phyloP scores from a whole-genome alignment of 2,329 filamentous ascomycete genomes.

The Davidsoniella eucalypti region DNA sequence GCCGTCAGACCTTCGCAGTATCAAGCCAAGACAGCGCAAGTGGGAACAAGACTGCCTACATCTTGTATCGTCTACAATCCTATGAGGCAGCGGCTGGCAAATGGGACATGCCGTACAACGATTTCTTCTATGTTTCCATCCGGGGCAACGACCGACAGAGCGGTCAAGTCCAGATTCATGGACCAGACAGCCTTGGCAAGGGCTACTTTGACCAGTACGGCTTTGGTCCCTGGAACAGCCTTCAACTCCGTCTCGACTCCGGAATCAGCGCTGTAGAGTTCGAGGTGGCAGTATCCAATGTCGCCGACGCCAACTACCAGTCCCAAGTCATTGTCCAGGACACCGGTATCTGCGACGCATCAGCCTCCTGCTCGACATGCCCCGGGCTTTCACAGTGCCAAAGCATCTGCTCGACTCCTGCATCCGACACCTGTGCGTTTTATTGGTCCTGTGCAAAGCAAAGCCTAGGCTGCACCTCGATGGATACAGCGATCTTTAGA shows the following conservation, averaged over 20 bases:
- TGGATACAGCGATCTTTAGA: not conserved
- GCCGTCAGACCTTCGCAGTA: not conserved
- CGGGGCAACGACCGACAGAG: not conserved
- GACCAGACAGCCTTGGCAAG: conserved; percentile 1
- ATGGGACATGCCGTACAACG: conserved; percentile 1
- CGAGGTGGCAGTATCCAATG: conserved; percentile 5
- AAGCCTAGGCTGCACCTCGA: not conserved
- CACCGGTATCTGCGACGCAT: conserved; percentile 4
- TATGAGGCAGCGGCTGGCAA: conserved; percentile 1
- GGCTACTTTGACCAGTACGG: conserved; percentile 11
- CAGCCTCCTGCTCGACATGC: conserved; percentile 6
- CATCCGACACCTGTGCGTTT: conserved; percentile 5
- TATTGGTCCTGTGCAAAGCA: conserved; percentile 9
- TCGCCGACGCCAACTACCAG: not conserved
- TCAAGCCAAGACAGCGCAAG: not conserved
- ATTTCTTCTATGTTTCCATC: conserved; percentile 6
- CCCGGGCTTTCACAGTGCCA: conserved; percentile 11
- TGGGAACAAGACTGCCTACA: conserved; percentile 1
- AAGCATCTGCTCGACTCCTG: not conserved
- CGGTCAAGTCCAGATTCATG: conserved; percentile 2
- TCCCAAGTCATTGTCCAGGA: conserved; percentile 6
- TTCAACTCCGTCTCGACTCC: conserved; percentile 2
- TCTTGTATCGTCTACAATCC: conserved; percentile 6
- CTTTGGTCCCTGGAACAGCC: conserved; percentile 4
- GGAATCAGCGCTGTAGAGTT: not conserved